Evolutionary conservation across 495 filamentous ascomycete species (phyloP).

Genomic region (Xylaria palmicola): DNA sequence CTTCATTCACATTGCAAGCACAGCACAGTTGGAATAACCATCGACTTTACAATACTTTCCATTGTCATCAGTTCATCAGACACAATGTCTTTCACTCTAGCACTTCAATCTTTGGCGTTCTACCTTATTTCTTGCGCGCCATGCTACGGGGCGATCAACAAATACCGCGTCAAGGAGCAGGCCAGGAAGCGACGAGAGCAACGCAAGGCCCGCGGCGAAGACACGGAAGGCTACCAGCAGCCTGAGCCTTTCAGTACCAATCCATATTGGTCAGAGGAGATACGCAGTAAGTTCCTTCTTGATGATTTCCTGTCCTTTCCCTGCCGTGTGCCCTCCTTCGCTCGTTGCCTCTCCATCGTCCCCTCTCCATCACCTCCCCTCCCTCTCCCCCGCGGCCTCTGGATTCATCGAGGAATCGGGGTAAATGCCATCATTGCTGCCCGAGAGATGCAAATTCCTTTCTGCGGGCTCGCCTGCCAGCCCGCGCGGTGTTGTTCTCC

Average conservation of each 20-base stretch:
- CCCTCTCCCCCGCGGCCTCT: background rate
- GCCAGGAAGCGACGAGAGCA: constrained; percentile 40
- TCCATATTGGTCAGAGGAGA: constrained; percentile 82
- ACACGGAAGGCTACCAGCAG: constrained; percentile 72
- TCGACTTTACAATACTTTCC: too few species aligned
- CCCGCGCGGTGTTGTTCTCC: background rate
- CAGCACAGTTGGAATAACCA: background rate
- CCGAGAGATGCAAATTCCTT: too few species aligned
- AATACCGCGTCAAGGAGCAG: constrained; percentile 64
- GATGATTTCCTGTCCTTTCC: background rate
- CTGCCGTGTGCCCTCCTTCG: background rate
- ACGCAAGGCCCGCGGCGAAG: background rate
- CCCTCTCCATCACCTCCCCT: background rate
- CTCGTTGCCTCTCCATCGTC: background rate
- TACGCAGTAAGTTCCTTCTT: constrained; percentile 35
- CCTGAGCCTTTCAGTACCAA: constrained; percentile 82
- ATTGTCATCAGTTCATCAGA: background rate
- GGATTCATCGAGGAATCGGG: background rate
- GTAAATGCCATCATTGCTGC: too few species aligned
- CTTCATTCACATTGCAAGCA: background rate
- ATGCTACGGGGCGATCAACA: constrained; percentile 63
- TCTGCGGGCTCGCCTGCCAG: background rate
- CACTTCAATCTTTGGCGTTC: constrained; percentile 78
- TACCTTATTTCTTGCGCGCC: constrained; percentile 83
- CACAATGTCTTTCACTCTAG: constrained; percentile 54